phyloP scores from a whole-genome alignment of 2,329 filamentous ascomycete genomes.

The Sclerotinia minor region DNA sequence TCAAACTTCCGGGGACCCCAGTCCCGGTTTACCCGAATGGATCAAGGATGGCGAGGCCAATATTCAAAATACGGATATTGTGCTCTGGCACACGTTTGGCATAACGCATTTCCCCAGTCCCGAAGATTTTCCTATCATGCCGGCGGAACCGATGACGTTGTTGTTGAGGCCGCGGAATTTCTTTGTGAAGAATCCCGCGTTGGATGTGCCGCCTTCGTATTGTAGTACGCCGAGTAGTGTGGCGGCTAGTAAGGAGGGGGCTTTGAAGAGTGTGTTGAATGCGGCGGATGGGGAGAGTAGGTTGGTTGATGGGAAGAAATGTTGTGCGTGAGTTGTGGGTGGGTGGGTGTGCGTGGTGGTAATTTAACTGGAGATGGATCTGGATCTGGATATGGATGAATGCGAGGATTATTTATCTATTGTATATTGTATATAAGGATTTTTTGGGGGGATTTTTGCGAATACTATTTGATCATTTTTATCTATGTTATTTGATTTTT shows the following conservation, averaged over 20 bases:
- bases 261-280: slow-evolving; percentile 20
- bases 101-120: slow-evolving; percentile 85
- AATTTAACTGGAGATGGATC: not conserved
- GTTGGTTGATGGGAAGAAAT: slow-evolving; percentile 21
- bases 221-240: slow-evolving; percentile 71
- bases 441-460: not conserved
- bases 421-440: not conserved
- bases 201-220: slow-evolving; percentile 65
- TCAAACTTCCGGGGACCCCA: slow-evolving; percentile 53
- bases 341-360: not conserved
- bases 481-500: not conserved
- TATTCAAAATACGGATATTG: slow-evolving; percentile 80
- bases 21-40: slow-evolving; percentile 47
- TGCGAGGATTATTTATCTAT: not conserved
- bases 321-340: not conserved
- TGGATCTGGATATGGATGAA: not conserved
- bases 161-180: slow-evolving; percentile 60
- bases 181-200: slow-evolving; percentile 57
- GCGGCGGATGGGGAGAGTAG: slow-evolving; percentile 18
- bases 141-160: slow-evolving; percentile 76
- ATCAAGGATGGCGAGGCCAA: slow-evolving; percentile 62
- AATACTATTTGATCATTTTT: not conserved
- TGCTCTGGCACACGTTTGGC: slow-evolving; percentile 93
- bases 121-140: slow-evolving; percentile 93
- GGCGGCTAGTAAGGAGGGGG: slow-evolving; percentile 38